These are phyloP conservation scores for Daldinia loculata DNA, from an alignment of 495 filamentous ascomycete genomes.

Conservation along the genomic window DNA sequence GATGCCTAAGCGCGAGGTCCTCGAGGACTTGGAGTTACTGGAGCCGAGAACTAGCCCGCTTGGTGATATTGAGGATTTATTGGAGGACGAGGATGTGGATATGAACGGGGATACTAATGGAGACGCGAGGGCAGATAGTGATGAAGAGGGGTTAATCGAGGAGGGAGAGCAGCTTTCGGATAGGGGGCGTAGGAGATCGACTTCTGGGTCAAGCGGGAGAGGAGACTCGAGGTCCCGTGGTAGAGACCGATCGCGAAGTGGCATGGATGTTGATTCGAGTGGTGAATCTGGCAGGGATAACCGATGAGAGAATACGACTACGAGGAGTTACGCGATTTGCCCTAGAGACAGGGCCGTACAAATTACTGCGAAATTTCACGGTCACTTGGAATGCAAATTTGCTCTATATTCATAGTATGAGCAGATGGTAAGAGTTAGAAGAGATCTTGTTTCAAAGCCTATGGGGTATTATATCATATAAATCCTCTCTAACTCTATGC, in stretches of 20 bases:
- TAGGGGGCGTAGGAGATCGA: conserved; percentile 37
- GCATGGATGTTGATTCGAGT: conserved; percentile 51
- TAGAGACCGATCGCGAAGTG: conserved; percentile 36
- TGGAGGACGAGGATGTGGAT: conserved; percentile 61
- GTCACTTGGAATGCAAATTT: neutral
- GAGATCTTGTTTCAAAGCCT: conserved; percentile 15
- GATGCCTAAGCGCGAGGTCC: conserved; percentile 77
- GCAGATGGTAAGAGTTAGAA: conserved; percentile 16
- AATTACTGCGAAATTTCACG: conserved; percentile 1
- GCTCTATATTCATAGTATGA: neutral
- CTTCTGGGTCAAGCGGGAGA: conserved; percentile 37
- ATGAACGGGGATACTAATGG: conserved; percentile 45
- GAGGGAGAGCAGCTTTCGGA: conserved; percentile 16
- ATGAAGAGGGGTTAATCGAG: conserved; percentile 38
- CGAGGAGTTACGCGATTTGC: neutral
- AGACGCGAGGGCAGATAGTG: conserved; percentile 31
- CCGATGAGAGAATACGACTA: conserved; percentile 17
- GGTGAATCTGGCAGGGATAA: conserved; percentile 27
- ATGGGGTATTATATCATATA: conserved; percentile 29
- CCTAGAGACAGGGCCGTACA: neutral
- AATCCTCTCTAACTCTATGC: conserved; percentile 3
- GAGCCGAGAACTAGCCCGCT: conserved; percentile 87
- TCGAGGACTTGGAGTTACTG: conserved; percentile 90
- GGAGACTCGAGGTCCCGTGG: conserved; percentile 28
- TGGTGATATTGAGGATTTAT: conserved; percentile 84